phyloP scores from a whole-genome alignment of 768 basidiomycete genomes.

The Leucocoprinus leucothites region DNA sequence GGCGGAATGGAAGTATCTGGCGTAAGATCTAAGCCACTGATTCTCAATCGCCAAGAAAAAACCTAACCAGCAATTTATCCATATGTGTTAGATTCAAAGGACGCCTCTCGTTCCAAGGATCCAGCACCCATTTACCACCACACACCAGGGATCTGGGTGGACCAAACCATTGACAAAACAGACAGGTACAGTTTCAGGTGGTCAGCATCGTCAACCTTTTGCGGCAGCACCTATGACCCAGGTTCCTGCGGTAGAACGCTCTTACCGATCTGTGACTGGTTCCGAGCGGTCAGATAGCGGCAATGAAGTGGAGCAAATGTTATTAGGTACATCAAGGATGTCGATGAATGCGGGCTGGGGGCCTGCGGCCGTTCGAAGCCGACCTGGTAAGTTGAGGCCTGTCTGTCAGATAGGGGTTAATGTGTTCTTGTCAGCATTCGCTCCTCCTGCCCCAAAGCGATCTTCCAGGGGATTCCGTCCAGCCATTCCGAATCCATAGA shows the following conservation, averaged over 20 bases:
- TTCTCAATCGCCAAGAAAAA: not conserved
- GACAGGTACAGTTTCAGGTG: conserved; percentile 15
- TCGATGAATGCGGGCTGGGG: conserved; percentile 11
- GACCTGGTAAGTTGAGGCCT: conserved; percentile 4
- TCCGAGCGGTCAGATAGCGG: conserved; percentile 67
- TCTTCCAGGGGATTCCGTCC: conserved; percentile 43
- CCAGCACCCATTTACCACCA: conserved; percentile 19
- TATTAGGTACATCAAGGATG: conserved; percentile 32
- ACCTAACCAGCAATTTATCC: not conserved
- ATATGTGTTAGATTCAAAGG: conserved; percentile 53
- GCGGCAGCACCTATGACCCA: conserved; percentile 17
- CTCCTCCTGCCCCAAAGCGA: conserved; percentile 33
- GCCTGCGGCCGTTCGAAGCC: not conserved
- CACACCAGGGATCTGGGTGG: conserved; percentile 16
- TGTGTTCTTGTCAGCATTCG: conserved; percentile 52
- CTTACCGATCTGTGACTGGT: conserved; percentile 38
- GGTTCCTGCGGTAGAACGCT: conserved; percentile 28
- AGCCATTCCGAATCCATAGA: conserved; percentile 22
- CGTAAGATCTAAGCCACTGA: conserved; percentile 31
- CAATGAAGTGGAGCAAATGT: conserved; percentile 69
- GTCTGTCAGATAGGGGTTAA: too few species aligned
- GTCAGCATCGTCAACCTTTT: conserved; percentile 48
- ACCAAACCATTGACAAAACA: not conserved
- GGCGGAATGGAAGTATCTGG: conserved; percentile 66
- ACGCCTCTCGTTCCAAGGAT: conserved; percentile 61